These are phyloP conservation scores for Chlorella sp. DNA, from an alignment of 139 green algal species.

Conservation along the genomic window DNA sequence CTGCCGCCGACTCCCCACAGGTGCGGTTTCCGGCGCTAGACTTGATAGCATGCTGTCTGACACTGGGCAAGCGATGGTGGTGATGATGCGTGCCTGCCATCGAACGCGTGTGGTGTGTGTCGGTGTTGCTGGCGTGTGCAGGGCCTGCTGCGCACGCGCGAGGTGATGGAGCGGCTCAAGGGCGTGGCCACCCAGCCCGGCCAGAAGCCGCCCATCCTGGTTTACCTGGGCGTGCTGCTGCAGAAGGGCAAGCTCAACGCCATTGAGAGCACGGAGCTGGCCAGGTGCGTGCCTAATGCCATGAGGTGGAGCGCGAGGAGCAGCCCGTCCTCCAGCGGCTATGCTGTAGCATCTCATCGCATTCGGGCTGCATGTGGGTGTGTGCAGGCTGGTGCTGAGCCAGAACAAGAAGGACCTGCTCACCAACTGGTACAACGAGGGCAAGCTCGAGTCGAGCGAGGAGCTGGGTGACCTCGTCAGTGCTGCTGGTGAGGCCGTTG, in stretches of 20 bases:
- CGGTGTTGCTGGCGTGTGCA: not conserved
- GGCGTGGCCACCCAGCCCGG: constrained; percentile 72
- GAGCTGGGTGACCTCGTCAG: constrained; percentile 91
- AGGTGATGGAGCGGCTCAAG: constrained; percentile 88
- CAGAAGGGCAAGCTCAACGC: constrained; percentile 87
- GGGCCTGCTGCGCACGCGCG: constrained; percentile 33
- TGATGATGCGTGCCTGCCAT: not conserved
- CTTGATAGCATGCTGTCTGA: not conserved
- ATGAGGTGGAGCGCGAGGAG: too few relatives aligned
- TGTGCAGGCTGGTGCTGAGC: constrained; percentile 75
- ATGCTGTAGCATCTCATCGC: too few relatives aligned
- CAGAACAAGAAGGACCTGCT: constrained; percentile 99
- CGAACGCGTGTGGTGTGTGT: not conserved
- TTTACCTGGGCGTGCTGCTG: constrained; percentile 98
- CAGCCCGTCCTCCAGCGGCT: too few relatives aligned
- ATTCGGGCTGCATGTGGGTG: too few relatives aligned
- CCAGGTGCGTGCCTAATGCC: too few relatives aligned
- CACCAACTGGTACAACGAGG: constrained; percentile 90
- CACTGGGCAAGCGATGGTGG: not conserved
- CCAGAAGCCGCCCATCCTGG: constrained; percentile 90
- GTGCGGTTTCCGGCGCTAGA: constrained; percentile 14
- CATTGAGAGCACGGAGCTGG: constrained; percentile 90
- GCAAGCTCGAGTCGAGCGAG: constrained; percentile 90
- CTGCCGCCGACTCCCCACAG: constrained; percentile 88
- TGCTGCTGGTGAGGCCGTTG: not conserved